Evolutionary conservation across 768 basidiomycete species (phyloP).

Genomic region (Mycena crocata): DNA sequence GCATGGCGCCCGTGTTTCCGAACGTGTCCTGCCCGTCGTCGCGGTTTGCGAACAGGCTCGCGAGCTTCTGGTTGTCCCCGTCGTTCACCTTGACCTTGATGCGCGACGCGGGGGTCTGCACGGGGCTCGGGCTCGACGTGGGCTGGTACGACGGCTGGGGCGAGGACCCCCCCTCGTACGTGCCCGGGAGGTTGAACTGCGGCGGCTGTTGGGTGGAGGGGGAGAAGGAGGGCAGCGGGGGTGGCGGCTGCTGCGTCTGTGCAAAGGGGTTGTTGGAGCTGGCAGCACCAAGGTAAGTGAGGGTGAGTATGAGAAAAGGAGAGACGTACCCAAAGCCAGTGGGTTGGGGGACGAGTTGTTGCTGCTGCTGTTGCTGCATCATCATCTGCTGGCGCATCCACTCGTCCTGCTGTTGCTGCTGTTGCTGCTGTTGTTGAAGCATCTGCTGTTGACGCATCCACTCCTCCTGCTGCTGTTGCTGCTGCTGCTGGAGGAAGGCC

Average conservation of each 20-base stretch:
- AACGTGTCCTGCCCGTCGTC: constrained; percentile 97
- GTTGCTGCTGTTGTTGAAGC: constrained; percentile 61
- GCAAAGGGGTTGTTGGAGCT: constrained; percentile 99
- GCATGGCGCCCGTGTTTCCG: constrained; percentile 85
- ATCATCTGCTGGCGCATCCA: constrained; percentile 31
- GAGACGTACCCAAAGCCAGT: constrained; percentile 79
- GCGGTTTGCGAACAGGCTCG: constrained; percentile 84
- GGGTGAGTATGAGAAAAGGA: constrained; percentile 21
- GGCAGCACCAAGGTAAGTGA: constrained; percentile 37
- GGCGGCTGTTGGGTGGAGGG: constrained; percentile 49
- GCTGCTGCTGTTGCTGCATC: constrained; percentile 42
- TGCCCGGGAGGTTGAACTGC: constrained; percentile 77
- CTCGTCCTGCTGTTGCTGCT: constrained; percentile 65
- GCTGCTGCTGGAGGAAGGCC: constrained; percentile 48
- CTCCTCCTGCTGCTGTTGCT: constrained; percentile 60
- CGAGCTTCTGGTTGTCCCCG: constrained; percentile 83
- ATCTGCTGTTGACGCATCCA: constrained; percentile 59
- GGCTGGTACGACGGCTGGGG: constrained; percentile 56
- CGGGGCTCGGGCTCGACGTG: constrained; percentile 48
- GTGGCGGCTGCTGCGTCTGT: constrained; percentile 49
- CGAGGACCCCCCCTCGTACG: constrained; percentile 67
- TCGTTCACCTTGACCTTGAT: constrained; percentile 58
- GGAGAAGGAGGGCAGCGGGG: constrained; percentile 46
- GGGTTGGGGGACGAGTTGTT: constrained; percentile 66
- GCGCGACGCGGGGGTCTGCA: constrained; percentile 45